These are phyloP conservation scores for Annulohypoxylon maeteangense DNA, from an alignment of 495 filamentous ascomycete species.

Conservation along the genomic window DNA sequence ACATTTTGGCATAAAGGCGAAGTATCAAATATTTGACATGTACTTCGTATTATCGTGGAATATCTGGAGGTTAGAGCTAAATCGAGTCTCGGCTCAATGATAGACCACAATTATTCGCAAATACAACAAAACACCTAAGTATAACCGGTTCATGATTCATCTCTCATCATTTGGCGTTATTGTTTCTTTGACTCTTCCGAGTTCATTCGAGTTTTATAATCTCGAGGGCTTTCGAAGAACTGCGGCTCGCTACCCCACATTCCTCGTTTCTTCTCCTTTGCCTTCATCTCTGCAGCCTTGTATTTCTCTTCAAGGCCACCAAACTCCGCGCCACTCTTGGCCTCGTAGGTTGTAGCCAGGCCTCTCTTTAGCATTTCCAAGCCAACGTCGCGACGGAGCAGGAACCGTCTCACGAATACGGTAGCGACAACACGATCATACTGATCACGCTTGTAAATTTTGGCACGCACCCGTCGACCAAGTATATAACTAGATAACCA, in stretches of 20 bases:
- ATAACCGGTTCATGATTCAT: conserved; percentile 14
- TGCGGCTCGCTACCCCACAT: conserved; percentile 74
- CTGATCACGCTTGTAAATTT: conserved; percentile 85
- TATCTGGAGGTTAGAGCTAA: background rate
- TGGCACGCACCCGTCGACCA: conserved; percentile 77
- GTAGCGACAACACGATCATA: conserved; percentile 91
- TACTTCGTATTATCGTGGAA: background rate
- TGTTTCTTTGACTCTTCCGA: conserved; percentile 50
- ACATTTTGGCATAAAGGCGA: background rate
- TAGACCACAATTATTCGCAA: background rate
- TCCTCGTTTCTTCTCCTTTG: conserved; percentile 73
- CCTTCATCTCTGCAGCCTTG: conserved; percentile 73
- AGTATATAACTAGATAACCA: conserved; percentile 82
- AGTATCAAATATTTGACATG: conserved; percentile 1
- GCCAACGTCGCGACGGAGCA: conserved; percentile 80
- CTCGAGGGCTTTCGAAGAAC: conserved; percentile 81
- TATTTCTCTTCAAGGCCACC: conserved; percentile 76
- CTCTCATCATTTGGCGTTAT: conserved; percentile 36
- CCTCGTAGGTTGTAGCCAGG: conserved; percentile 91
- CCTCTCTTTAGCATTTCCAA: conserved; percentile 87
- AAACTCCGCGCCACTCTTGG: conserved; percentile 87
- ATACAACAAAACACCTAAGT: background rate
- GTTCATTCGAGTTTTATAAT: conserved; percentile 78
- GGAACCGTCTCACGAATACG: conserved; percentile 76
- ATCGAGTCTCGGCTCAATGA: background rate